Evolutionary conservation across 1,284 basidiomycete genomes (phyloP).

Genomic region (Clitocybe nebularis): DNA sequence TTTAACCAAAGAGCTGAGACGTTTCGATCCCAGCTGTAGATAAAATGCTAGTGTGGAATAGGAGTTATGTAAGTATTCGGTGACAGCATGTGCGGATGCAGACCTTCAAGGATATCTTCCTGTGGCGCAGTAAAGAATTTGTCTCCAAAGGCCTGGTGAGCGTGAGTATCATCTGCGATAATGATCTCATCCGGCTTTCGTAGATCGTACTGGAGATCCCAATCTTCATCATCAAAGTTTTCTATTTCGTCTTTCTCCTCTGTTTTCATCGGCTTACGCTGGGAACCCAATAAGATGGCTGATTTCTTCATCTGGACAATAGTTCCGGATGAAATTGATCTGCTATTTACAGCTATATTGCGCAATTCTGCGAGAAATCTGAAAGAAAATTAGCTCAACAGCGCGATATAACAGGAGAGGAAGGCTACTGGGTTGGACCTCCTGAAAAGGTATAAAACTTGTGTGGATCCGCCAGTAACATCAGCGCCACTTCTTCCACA

Average conservation of each 20-base stretch:
- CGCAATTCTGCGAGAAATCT: constrained; percentile 85
- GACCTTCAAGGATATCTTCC: constrained; percentile 82
- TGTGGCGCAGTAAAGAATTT: constrained; percentile 83
- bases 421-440: constrained; percentile 55
- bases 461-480: constrained; percentile 60
- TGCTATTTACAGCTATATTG: constrained; percentile 77
- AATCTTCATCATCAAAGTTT: constrained; percentile 62
- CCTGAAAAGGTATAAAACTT: constrained; percentile 69
- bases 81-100: constrained; percentile 9
- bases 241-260: constrained; percentile 36
- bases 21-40: constrained; percentile 59
- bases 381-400: no score
- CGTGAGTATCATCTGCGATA: constrained; percentile 78
- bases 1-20: constrained; percentile 68
- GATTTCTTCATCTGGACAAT: constrained; percentile 64
- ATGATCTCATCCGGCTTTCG: constrained; percentile 61
- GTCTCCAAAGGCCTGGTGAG: constrained; percentile 74
- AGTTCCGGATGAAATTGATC: constrained; percentile 54
- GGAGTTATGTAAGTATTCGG: neutral
- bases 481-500: constrained; percentile 72
- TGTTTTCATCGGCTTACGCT: constrained; percentile 47
- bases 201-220: constrained; percentile 64
- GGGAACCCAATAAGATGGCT: constrained; percentile 72
- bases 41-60: constrained; percentile 57
- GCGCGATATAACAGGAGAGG: no score